phyloP scores from a whole-genome alignment of 169 alveolate species.

The Eimeria maxima region DNA sequence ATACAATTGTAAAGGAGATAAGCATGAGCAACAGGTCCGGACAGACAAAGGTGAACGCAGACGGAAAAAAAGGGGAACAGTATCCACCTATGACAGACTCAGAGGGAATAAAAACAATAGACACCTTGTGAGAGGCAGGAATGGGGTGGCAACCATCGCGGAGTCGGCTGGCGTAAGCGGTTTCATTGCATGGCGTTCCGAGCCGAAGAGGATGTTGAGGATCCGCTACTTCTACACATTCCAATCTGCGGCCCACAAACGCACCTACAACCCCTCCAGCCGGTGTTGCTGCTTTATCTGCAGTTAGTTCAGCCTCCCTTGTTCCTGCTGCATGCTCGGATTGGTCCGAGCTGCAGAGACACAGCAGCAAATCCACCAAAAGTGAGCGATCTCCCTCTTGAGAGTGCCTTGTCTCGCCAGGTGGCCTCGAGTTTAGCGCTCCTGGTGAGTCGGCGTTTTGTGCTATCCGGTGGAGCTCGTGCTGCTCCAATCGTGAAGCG shows the following conservation, averaged over 20 bases:
- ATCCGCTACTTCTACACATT: constrained; percentile 48
- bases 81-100: background rate
- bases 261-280: background rate
- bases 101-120: background rate
- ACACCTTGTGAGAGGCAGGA: constrained; percentile 74
- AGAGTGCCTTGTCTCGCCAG: background rate
- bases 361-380: constrained; percentile 21
- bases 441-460: background rate
- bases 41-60: background rate
- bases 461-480: background rate
- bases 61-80: background rate
- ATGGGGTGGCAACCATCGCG: constrained; percentile 32
- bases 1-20: background rate
- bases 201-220: constrained; percentile 78
- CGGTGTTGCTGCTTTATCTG: constrained; percentile 24
- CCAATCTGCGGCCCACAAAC: constrained; percentile 49
- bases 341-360: constrained; percentile 15
- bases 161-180: constrained; percentile 61
- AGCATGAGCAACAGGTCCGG: background rate
- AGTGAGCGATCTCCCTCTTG: background rate
- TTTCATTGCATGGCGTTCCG: constrained; percentile 68
- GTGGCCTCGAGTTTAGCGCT: background rate
- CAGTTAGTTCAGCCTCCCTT: background rate
- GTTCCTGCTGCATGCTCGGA: background rate
- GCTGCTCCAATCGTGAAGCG: background rate